Conservation (phyloP, 208 protist genomes). For the Wallacemonas sp. region DNA sequence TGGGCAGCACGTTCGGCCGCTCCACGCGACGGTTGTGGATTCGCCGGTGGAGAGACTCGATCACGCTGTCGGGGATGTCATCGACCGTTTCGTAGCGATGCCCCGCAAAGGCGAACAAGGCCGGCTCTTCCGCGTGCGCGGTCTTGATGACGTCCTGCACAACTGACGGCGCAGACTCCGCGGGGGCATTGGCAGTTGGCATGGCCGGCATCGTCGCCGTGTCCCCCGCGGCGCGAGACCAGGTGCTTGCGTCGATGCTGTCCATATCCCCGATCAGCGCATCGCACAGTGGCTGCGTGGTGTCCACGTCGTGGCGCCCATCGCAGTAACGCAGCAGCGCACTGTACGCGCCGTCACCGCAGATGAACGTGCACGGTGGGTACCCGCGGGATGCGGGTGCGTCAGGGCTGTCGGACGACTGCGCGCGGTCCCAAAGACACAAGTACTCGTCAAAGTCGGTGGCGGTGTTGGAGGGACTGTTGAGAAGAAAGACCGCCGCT, state of each 20-base stretch:
- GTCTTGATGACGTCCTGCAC: neutral
- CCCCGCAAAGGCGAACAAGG: neutral
- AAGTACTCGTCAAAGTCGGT: conserved; percentile 64
- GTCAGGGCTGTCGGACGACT: too few species aligned
- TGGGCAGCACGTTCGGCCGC: conserved; percentile 36
- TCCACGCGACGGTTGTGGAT: conserved; percentile 4
- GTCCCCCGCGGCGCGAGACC: neutral
- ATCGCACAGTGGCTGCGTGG: conserved; percentile 29
- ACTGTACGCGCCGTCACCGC: conserved; percentile 66
- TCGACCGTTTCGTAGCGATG: neutral
- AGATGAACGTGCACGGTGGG: conserved; percentile 63
- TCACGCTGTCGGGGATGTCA: neutral
- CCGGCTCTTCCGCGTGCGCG: neutral
- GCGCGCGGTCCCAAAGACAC: conserved; percentile 23
- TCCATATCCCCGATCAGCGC: conserved; percentile 58
- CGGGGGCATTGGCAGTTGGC: too few species aligned
- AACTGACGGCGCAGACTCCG: neutral
- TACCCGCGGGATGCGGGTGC: neutral
- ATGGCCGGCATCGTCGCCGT: neutral
- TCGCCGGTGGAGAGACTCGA: neutral
- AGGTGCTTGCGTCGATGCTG: conserved; percentile 15
- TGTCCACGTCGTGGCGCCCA: conserved; percentile 35
- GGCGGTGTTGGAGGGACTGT: conserved; percentile 52
- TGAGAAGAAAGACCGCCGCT: conserved; percentile 62
- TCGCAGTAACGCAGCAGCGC: conserved; percentile 40